Evolutionary conservation across 331 rosid species (phyloP).

Genomic region (Malus hybrid): DNA sequence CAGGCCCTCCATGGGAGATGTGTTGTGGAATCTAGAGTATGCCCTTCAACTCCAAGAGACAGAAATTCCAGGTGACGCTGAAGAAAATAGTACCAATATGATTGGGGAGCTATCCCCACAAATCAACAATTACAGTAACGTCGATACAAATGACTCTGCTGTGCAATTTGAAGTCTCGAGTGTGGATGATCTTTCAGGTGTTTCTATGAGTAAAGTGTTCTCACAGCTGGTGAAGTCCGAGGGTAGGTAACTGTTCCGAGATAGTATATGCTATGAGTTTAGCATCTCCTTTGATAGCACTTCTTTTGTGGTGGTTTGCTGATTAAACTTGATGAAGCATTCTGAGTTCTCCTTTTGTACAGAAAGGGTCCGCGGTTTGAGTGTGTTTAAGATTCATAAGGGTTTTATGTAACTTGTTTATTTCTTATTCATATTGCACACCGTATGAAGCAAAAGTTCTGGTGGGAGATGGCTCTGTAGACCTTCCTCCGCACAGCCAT

Average conservation of each 20-base stretch:
- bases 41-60: conserved; percentile 84
- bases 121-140: conserved; percentile 37
- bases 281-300: conserved; percentile 5
- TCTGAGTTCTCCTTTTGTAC: conserved; percentile 17
- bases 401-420: background rate
- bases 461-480: too few species aligned
- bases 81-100: conserved; percentile 74
- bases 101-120: conserved; percentile 67
- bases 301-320: background rate
- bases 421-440: background rate
- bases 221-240: conserved; percentile 87
- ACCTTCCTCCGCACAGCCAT: too few species aligned
- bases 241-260: conserved; percentile 49
- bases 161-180: conserved; percentile 24
- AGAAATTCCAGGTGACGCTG: conserved; percentile 52
- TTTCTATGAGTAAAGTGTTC: conserved; percentile 88
- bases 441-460: too few species aligned
- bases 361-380: conserved; percentile 20
- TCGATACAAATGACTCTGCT: conserved; percentile 30
- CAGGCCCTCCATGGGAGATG: conserved; percentile 82
- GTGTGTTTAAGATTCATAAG: conserved; percentile 5
- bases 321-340: conserved; percentile 6
- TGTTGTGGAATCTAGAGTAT: conserved; percentile 77
- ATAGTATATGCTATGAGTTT: conserved; percentile 2
- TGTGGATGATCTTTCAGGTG: conserved; percentile 71